Evolutionary conservation across 176 grass and related monocot species (phyloP).

Genomic region (Juncus inflexus): DNA sequence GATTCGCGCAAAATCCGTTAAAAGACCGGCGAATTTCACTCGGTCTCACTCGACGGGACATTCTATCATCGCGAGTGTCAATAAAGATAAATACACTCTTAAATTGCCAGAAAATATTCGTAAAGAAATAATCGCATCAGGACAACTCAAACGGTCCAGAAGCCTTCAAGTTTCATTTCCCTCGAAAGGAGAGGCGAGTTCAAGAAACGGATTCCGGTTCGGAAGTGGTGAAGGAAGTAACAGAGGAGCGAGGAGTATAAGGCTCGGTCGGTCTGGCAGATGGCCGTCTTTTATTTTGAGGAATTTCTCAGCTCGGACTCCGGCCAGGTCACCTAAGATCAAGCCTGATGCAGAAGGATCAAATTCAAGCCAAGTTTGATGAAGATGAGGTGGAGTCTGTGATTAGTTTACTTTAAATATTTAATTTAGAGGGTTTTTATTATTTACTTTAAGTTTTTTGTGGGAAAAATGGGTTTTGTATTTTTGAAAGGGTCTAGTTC

Average conservation of each 20-base stretch:
- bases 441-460: no score
- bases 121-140: constrained; percentile 42
- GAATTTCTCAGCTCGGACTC: constrained; percentile 55
- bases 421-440: no score
- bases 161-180: constrained; percentile 28
- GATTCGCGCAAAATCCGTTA: constrained; percentile 44
- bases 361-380: neutral
- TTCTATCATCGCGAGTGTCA: constrained; percentile 35
- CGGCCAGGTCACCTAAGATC: constrained; percentile 44
- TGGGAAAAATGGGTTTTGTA: no score
- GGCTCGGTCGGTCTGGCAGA: constrained; percentile 44
- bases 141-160: constrained; percentile 26
- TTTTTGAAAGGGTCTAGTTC: no score
- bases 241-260: constrained; percentile 32
- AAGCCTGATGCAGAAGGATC: constrained; percentile 26
- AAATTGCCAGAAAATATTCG: constrained; percentile 64
- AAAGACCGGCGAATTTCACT: constrained; percentile 29
- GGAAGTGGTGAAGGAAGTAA: constrained; percentile 27
- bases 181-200: constrained; percentile 26
- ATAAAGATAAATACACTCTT: constrained; percentile 71
- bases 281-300: constrained; percentile 76
- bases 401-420: no score
- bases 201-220: constrained; percentile 35
- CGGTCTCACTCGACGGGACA: constrained; percentile 86
- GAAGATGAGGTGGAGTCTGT: constrained; percentile 17